Percentiles rank a stretch among this genome's conserved stretches.
Conservation (phyloP, 108 stramenopile genomes). For the Nitzschia palea region DNA sequence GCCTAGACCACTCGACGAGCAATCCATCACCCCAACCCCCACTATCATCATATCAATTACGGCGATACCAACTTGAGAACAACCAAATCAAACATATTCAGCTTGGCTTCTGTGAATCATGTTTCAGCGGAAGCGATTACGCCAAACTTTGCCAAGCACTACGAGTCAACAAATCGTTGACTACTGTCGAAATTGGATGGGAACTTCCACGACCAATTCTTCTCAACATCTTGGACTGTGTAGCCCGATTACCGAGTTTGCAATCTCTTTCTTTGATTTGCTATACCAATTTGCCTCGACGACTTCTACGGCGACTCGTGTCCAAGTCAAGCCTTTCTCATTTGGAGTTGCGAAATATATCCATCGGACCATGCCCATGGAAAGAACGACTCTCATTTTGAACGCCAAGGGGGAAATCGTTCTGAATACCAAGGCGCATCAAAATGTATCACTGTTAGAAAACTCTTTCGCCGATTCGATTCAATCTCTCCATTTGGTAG, state of each 20-base stretch:
- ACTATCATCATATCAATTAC: neutral
- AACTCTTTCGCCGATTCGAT: neutral
- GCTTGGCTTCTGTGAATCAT: neutral
- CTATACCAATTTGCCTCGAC: neutral
- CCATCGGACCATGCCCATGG: conserved; percentile 1
- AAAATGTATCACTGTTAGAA: neutral
- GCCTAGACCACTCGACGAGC: no score
- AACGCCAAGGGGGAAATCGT: neutral
- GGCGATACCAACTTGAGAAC: neutral
- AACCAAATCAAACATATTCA: neutral
- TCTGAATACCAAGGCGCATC: neutral
- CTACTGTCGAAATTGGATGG: neutral
- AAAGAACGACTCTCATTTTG: neutral
- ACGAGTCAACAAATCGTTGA: neutral
- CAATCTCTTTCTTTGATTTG: neutral
- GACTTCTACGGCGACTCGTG: neutral
- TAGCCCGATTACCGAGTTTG: neutral
- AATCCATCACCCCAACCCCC: no score
- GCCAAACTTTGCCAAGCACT: neutral
- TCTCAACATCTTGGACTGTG: neutral
- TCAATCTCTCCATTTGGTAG: neutral
- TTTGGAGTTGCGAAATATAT: neutral
- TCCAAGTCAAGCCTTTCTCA: neutral
- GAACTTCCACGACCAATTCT: neutral
- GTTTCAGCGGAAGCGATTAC: neutral